These are phyloP conservation scores for Neurospora crassa DNA, from an alignment of 2,329 filamentous ascomycete species.

Conservation along the genomic window DNA sequence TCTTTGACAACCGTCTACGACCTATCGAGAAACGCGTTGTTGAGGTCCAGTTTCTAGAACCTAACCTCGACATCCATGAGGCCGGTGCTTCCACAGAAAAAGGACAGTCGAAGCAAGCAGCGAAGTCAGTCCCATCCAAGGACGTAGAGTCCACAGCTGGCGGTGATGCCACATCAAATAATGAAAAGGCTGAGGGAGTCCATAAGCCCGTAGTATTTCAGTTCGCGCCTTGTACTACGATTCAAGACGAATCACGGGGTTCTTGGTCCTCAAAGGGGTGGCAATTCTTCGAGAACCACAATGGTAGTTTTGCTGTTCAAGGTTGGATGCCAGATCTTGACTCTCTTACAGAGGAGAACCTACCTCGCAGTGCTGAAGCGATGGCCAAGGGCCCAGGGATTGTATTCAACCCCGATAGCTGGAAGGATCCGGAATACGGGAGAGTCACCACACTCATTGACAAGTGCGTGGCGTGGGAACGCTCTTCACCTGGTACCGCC, in stretches of 20 bases:
- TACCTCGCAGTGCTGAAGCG: conserved; percentile 24
- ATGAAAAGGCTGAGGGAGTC: neutral
- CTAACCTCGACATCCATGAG: conserved; percentile 30
- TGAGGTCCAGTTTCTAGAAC: conserved; percentile 29
- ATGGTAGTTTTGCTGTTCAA: conserved; percentile 30
- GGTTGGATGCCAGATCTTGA: conserved; percentile 34
- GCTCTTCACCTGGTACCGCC: conserved; percentile 26
- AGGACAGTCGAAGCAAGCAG: conserved; percentile 3
- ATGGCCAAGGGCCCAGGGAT: conserved; percentile 21
- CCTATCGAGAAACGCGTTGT: conserved; percentile 2
- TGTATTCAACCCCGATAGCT: conserved; percentile 13
- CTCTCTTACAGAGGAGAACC: conserved; percentile 25
- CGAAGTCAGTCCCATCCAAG: neutral
- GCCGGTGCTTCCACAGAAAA: conserved; percentile 14
- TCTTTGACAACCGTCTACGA: conserved; percentile 11
- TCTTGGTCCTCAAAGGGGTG: conserved; percentile 24
- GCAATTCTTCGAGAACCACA: conserved; percentile 27
- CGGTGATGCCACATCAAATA: neutral
- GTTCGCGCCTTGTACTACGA: conserved; percentile 8
- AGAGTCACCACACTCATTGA: conserved; percentile 26
- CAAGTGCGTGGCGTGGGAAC: conserved; percentile 37
- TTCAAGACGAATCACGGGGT: conserved; percentile 5
- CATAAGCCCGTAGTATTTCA: conserved; percentile 6
- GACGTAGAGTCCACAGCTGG: neutral
- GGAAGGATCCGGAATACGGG: conserved; percentile 20